Base-by-base conservation (phyloP, 192 early-diverging fungal genomes). In the Podila clonocystis region DNA sequence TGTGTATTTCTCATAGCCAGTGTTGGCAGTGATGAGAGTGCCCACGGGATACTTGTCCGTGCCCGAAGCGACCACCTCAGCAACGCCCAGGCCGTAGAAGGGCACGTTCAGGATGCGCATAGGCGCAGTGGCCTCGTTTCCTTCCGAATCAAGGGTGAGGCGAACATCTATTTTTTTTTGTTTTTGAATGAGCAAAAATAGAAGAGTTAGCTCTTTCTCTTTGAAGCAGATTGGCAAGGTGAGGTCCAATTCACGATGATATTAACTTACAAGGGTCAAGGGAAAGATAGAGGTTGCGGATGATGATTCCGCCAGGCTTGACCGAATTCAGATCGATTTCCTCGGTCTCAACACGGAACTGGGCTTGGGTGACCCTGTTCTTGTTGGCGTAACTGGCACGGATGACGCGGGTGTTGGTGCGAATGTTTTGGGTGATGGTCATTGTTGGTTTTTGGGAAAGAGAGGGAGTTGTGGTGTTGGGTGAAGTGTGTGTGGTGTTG, bases 181-280 rank as follows among this genome's bases (percentile, higher is more conserved):
- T n/a, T n/a, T 9, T 41, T 41, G 38, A 11, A 41, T 12, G 1
- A 45, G 1, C 11, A 45, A 45, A 36, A 36, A 36, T 9, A 36
- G 9, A 36, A 34, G 33, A 7, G 34, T 36, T 36, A n/a, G n/a
- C n/a, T n/a, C n/a, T n/a, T n/a, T n/a, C n/a, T n/a, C n/a, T n/a
- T n/a, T n/a, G n/a, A n/a, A n/a, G n/a, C n/a, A n/a, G n/a, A n/a
- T n/a, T n/a, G n/a, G n/a, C n/a, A n/a, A n/a, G n/a, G n/a, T n/a
- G n/a, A n/a, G n/a, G n/a, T n/a, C n/a, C n/a, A n/a, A n/a, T n/a
- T n/a, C n/a, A n/a, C n/a, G n/a, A n/a, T n/a, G n/a, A n/a, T n/a
- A n/a, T n/a, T n/a, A n/a, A n/a, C 41, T 45, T 45, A 45, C 41
- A 95, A 12, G 92, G 94, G 83, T 95, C 93, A 15, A 95, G 77